A percentile compares a stretch with the other conserved stretches of the same genome.
phyloP scores from a whole-genome alignment of 2,329 filamentous ascomycete genomes.

The Pseudocercospora crystallina region DNA sequence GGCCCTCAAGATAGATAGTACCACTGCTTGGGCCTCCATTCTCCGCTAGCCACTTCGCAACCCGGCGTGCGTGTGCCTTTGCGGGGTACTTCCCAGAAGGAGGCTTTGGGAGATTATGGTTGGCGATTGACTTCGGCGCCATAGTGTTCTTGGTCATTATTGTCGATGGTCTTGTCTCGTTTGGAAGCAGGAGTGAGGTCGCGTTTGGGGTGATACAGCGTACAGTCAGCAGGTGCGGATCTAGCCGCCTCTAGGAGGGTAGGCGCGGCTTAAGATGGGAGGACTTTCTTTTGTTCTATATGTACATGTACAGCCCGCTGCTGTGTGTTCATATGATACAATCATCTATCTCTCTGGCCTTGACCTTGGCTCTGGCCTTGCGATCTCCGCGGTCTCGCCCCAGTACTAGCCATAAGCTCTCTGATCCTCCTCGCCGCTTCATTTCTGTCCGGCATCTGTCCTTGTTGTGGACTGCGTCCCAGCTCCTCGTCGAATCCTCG shows the following conservation, averaged over 20 bases:
- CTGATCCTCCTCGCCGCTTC: slow-evolving; percentile 12
- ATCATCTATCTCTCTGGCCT: no score
- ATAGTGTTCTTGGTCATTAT: slow-evolving; percentile 25
- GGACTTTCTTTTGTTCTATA: no score
- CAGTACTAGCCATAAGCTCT: slow-evolving; percentile 8
- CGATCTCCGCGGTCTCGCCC: background rate
- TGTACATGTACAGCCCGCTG: no score
- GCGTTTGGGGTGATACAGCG: background rate
- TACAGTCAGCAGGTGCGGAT: background rate
- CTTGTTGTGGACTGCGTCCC: slow-evolving; percentile 5
- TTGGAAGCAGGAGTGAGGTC: no score
- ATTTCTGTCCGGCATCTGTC: slow-evolving; percentile 1
- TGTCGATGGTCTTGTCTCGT: background rate
- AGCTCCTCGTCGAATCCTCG: slow-evolving; percentile 29
- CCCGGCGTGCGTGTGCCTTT: slow-evolving; percentile 80
- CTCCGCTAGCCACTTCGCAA: slow-evolving; percentile 73
- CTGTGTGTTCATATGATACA: no score
- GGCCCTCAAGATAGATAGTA: slow-evolving; percentile 83
- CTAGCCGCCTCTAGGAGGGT: background rate
- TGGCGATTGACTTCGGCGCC: slow-evolving; percentile 33
- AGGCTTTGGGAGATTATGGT: slow-evolving; percentile 35
- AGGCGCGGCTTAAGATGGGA: slow-evolving; percentile 10
- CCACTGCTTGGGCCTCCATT: slow-evolving; percentile 65
- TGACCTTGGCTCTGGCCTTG: no score
- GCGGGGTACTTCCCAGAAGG: slow-evolving; percentile 67